These are phyloP conservation scores for Diaporthe sp. DNA, from an alignment of 2,329 filamentous ascomycete species.

Conservation along the genomic window DNA sequence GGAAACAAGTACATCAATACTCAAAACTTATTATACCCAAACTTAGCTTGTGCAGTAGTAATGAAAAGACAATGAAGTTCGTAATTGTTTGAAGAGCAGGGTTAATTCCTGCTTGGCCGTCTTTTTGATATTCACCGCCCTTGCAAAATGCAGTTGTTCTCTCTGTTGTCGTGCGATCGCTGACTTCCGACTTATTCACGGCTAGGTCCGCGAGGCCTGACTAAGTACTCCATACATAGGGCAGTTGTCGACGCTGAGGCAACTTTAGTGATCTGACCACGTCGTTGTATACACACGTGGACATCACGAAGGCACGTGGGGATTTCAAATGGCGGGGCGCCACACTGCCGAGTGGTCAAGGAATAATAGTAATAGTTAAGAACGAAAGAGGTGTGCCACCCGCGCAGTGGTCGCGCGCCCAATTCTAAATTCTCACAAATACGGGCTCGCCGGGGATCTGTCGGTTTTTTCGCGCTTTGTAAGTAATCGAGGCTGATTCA, in stretches of 20 bases:
- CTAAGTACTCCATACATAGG: not conserved
- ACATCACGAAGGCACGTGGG: not conserved
- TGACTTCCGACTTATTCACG: not conserved
- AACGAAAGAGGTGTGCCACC: not conserved
- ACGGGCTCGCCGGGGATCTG: conserved; percentile 16
- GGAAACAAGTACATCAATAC: not conserved
- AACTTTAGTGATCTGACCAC: conserved; percentile 20
- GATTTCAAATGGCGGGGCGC: not conserved
- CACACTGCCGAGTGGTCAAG: not conserved
- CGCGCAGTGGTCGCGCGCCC: not conserved
- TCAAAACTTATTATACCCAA: not conserved
- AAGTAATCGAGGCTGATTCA: conserved; percentile 13
- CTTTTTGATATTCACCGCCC: conserved; percentile 17
- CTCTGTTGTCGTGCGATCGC: not conserved
- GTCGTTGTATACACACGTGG: not conserved
- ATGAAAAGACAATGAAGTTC: not conserved
- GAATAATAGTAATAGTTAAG: not conserved
- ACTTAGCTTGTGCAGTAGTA: not conserved
- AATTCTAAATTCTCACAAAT: conserved; percentile 25
- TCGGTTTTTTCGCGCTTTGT: conserved; percentile 15
- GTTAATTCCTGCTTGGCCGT: not conserved
- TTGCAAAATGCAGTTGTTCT: not conserved
- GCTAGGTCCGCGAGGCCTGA: not conserved
- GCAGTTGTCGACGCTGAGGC: not conserved
- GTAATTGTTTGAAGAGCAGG: not conserved